Evolutionary conservation across 2,329 filamentous ascomycete species (phyloP).

Genomic region (Ceratocystis variospora): DNA sequence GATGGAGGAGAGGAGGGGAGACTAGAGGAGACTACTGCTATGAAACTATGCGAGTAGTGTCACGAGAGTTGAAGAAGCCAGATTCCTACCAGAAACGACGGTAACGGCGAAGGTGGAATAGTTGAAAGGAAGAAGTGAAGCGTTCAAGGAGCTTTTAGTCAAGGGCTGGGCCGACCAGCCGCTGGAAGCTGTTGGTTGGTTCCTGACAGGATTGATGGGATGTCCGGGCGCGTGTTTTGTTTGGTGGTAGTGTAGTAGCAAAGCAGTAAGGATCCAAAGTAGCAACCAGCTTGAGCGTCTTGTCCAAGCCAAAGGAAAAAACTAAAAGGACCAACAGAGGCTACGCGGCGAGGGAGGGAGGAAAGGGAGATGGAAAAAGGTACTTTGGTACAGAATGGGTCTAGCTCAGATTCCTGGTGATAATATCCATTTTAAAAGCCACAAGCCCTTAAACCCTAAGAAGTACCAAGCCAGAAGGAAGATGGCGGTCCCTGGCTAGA

Average conservation of each 20-base stretch:
- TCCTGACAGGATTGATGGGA: neutral
- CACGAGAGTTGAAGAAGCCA: neutral
- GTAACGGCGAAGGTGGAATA: neutral
- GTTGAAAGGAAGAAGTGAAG: neutral
- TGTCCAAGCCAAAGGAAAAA: neutral
- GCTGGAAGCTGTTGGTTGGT: neutral
- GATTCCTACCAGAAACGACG: neutral
- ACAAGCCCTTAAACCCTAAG: neutral
- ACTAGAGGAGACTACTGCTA: neutral
- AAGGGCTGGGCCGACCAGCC: neutral
- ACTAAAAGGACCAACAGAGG: neutral
- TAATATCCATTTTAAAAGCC: too few relatives aligned
- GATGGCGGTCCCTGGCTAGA: conserved; percentile 1
- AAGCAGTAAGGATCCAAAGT: neutral
- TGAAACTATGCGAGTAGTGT: neutral
- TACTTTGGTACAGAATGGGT: too few relatives aligned
- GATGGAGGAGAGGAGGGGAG: neutral
- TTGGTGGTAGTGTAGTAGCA: neutral
- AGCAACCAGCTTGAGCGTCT: neutral
- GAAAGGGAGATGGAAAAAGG: too few relatives aligned
- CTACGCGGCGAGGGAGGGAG: too few relatives aligned
- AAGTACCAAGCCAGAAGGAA: neutral
- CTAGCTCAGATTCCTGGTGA: too few relatives aligned
- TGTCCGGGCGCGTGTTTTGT: neutral
- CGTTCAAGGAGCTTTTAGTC: neutral